Evolutionary conservation across 2,329 filamentous ascomycete genomes (phyloP).

Genomic region (Aspergillus fructus): DNA sequence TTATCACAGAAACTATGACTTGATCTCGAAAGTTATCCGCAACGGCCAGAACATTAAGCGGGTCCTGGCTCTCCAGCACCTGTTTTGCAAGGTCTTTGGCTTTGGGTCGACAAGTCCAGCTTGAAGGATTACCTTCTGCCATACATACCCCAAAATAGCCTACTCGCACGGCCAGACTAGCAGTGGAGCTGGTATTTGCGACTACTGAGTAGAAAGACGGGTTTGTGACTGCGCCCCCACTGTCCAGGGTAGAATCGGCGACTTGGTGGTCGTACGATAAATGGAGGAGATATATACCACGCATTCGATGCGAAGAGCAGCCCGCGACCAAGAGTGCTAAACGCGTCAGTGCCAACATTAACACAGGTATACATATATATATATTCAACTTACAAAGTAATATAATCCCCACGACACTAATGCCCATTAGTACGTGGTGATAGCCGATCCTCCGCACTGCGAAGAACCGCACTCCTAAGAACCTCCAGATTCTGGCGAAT

Average conservation of each 20-base stretch:
- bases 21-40: conserved; percentile 1
- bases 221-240: not conserved
- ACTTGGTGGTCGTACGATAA: not conserved
- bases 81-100: not conserved
- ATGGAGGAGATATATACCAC: not conserved
- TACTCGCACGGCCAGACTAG: not conserved
- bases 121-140: not conserved
- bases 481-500: not conserved
- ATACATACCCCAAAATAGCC: not conserved
- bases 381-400: not conserved
- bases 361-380: not conserved
- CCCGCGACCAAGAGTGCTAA: not conserved
- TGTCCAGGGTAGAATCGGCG: not conserved
- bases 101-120: not conserved
- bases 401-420: not conserved
- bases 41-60: not conserved
- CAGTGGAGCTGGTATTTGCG: not conserved
- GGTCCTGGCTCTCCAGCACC: not conserved
- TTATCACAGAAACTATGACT: not conserved
- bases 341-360: no score
- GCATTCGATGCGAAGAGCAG: not conserved
- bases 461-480: not conserved
- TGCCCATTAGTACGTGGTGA: not conserved
- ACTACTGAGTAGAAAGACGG: not conserved
- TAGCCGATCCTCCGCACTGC: not conserved